Conservation (phyloP, 768 basidiomycete genomes). For the Sporobolomyces phaffii region DNA sequence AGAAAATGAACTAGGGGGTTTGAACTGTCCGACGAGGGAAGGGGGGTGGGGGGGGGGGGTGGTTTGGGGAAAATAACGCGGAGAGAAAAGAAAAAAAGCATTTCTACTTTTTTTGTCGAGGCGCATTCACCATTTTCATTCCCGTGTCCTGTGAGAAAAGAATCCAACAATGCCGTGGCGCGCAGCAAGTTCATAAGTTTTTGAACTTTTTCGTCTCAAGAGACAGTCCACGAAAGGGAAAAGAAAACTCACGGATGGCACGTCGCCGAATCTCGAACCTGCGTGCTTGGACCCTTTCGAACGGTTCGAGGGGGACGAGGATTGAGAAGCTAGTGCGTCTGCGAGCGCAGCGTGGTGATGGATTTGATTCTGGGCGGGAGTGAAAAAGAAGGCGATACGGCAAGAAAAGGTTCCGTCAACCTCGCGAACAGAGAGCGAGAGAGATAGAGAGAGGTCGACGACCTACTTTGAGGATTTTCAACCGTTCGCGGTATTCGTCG, state of each 20-base stretch:
- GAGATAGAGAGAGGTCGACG: background rate
- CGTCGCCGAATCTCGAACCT: background rate
- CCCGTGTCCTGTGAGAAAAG: slow-evolving; percentile 9
- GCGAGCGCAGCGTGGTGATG: slow-evolving; percentile 34
- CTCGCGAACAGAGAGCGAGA: background rate
- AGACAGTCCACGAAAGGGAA: background rate
- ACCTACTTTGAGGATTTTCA: slow-evolving; percentile 30
- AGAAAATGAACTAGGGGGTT: no score
- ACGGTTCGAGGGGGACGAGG: background rate
- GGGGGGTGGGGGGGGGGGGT: no score
- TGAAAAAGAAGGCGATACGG: no score
- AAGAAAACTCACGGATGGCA: slow-evolving; percentile 1
- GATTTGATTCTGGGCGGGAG: slow-evolving; percentile 19
- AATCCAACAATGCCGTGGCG: no score
- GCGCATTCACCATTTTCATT: background rate
- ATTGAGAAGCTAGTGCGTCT: slow-evolving; percentile 11
- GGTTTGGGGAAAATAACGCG: no score
- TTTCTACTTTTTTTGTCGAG: background rate
- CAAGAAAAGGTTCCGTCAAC: no score
- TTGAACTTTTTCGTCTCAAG: no score
- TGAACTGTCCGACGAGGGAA: no score
- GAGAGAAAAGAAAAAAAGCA: no score
- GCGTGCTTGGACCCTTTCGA: background rate
- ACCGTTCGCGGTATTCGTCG: slow-evolving; percentile 31
- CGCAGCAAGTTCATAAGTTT: background rate